phyloP scores from a whole-genome alignment of 2,329 filamentous ascomycete genomes.

The Ascochyta viciae-villosae region DNA sequence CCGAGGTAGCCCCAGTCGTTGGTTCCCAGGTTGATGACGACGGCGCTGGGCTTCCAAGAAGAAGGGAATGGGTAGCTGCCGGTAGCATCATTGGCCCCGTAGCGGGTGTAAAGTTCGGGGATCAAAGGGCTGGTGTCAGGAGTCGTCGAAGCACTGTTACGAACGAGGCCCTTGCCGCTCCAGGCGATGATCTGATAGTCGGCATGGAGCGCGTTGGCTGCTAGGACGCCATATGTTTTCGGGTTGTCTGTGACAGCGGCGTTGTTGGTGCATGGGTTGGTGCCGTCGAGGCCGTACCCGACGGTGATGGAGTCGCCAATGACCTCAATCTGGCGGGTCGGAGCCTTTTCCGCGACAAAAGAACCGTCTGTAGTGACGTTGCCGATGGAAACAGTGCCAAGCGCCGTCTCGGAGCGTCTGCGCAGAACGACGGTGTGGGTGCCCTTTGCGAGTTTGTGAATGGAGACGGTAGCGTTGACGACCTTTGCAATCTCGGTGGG shows the following conservation, averaged over 20 bases:
- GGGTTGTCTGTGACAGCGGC: constrained; percentile 51
- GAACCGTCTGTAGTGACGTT: constrained; percentile 39
- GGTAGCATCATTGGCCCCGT: constrained; percentile 51
- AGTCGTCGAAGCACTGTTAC: constrained; percentile 46
- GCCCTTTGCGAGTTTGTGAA: constrained; percentile 42
- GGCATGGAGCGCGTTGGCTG: constrained; percentile 51
- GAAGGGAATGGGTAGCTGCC: constrained; percentile 50
- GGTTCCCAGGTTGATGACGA: constrained; percentile 56
- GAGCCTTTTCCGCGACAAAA: constrained; percentile 25
- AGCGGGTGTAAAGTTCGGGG: constrained; percentile 53
- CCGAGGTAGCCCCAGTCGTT: constrained; percentile 52
- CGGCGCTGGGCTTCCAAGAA: constrained; percentile 42
- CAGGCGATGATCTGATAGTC: constrained; percentile 56
- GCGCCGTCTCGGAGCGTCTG: constrained; percentile 49
- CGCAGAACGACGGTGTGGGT: constrained; percentile 50
- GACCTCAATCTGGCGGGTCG: constrained; percentile 51
- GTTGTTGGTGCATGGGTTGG: constrained; percentile 50
- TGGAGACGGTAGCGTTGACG: constrained; percentile 39
- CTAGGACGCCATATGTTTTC: constrained; percentile 54
- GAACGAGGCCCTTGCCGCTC: constrained; percentile 54
- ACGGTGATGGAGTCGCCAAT: constrained; percentile 57
- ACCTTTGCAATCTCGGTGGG: constrained; percentile 36
- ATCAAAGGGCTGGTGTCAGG: constrained; percentile 47
- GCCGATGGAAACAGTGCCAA: constrained; percentile 45
- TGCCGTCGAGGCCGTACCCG: constrained; percentile 55